Evolutionary conservation across 164 flowering plant species (phyloP).

Genomic region (Stephania cephalantha): DNA sequence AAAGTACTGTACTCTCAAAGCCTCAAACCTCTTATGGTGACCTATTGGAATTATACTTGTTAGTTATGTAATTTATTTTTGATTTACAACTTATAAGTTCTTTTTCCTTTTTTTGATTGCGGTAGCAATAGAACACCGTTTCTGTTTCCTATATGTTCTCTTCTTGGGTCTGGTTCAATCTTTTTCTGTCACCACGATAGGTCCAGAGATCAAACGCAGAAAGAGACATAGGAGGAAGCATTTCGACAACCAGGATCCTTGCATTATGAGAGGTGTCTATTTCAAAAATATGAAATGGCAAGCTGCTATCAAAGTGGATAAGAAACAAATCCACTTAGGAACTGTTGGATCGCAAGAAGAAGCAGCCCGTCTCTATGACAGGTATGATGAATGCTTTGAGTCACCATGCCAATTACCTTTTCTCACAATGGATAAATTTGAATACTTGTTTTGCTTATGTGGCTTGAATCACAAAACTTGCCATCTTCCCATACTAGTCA

Average conservation of each 20-base stretch:
- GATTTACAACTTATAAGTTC: too few species aligned
- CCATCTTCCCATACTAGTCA: too few species aligned
- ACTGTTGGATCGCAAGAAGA: constrained; percentile 91
- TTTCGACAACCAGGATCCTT: constrained; percentile 61
- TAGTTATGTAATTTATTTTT: too few species aligned
- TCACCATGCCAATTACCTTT: background rate
- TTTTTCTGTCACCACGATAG: constrained; percentile 9
- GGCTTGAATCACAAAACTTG: too few species aligned
- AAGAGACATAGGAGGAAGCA: constrained; percentile 78
- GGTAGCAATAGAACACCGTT: background rate
- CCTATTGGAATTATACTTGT: background rate
- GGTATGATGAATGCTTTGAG: constrained; percentile 32
- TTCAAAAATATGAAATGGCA: constrained; percentile 99
- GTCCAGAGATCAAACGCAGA: constrained; percentile 62
- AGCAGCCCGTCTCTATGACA: constrained; percentile 95
- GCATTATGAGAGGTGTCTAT: constrained; percentile 91
- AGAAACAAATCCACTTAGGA: constrained; percentile 94
- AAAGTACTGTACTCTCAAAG: too few species aligned
- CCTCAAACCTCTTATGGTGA: too few species aligned
- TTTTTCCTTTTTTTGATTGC: too few species aligned
- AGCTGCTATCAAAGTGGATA: constrained; percentile 96
- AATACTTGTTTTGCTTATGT: too few species aligned
- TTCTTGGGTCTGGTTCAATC: background rate
- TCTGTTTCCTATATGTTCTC: background rate
- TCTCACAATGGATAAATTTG: background rate